Percentiles rank a stretch among this genome's conserved stretches.
Evolutionary conservation across 805 yeast species (phyloP).

Genomic region (Candida piceae): DNA sequence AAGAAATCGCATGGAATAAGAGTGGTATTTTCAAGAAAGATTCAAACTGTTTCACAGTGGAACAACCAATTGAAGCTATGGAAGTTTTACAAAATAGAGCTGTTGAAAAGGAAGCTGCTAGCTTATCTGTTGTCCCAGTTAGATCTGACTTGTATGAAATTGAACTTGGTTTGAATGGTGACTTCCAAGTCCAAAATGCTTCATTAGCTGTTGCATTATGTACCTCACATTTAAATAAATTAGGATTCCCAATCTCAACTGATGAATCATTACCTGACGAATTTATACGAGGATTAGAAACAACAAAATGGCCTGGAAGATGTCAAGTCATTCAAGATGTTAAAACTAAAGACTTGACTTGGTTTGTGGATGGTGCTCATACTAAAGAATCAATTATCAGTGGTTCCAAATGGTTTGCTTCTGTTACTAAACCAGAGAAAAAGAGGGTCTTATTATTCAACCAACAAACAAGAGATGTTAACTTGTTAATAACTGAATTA

Average conservation of each 20-base stretch:
- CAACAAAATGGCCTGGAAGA: conserved; percentile 91
- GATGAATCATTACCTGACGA: conserved; percentile 39
- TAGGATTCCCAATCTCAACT: conserved; percentile 37
- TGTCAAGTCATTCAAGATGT: conserved; percentile 61
- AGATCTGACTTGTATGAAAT: conserved; percentile 36
- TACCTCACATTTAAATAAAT: conserved; percentile 47
- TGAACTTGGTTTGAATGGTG: conserved; percentile 73
- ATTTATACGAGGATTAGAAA: conserved; percentile 54
- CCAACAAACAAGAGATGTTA: conserved; percentile 90
- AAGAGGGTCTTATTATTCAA: conserved; percentile 67
- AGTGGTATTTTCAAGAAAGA: conserved; percentile 81
- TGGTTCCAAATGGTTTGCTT: conserved; percentile 75
- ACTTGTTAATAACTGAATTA: conserved; percentile 52
- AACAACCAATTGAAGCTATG: conserved; percentile 48
- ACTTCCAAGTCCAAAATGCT: conserved; percentile 81
- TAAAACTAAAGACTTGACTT: conserved; percentile 45
- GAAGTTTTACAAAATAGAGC: conserved; percentile 63
- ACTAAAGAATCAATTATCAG: conserved; percentile 81
- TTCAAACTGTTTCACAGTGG: conserved; percentile 63
- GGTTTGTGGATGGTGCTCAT: conserved; percentile 96
- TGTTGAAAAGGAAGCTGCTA: conserved; percentile 46
- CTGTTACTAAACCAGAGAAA: conserved; percentile 27
- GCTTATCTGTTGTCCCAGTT: conserved; percentile 47
- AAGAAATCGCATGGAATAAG: conserved; percentile 93
- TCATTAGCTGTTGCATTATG: conserved; percentile 77